Evolutionary conservation across 129 eudicot genomes (phyloP).

Genomic region (Heracleum sosnowskyi): DNA sequence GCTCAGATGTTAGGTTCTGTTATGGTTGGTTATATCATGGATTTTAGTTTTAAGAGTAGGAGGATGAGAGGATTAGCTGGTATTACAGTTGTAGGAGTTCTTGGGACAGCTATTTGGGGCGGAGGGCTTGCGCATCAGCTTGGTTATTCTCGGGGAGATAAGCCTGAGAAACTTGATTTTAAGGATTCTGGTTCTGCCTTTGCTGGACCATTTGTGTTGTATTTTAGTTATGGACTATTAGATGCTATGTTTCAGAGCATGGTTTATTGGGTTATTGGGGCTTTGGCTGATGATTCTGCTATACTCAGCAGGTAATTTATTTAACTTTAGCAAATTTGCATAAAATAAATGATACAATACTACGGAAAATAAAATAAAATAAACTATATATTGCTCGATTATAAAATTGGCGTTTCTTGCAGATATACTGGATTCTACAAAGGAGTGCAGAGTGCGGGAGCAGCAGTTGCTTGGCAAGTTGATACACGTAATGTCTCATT

Average conservation of each 20-base stretch:
- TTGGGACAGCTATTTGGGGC: conserved; percentile 83
- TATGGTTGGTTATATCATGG: conserved; percentile 73
- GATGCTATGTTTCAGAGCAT: conserved; percentile 97
- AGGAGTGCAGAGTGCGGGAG: conserved; percentile 97
- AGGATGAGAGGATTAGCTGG: conserved; percentile 68
- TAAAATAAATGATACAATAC: not conserved
- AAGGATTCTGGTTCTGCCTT: conserved; percentile 51
- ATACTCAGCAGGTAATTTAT: conserved; percentile 69
- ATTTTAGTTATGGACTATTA: conserved; percentile 63
- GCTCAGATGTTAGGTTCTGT: conserved; percentile 97
- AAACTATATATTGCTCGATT: not conserved
- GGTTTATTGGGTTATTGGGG: conserved; percentile 91
- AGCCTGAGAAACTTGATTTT: conserved; percentile 40
- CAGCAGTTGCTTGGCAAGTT: conserved; percentile 90
- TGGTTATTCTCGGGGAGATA: conserved; percentile 37
- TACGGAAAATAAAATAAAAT: no score
- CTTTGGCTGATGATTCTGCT: conserved; percentile 79
- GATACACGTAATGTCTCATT: conserved; percentile 62
- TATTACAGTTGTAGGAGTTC: conserved; percentile 57
- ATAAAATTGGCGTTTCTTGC: conserved; percentile 6
- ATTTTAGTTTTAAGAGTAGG: conserved; percentile 78
- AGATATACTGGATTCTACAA: conserved; percentile 87
- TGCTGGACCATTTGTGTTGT: conserved; percentile 73
- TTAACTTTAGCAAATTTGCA: not conserved
- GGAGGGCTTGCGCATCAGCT: conserved; percentile 85